A percentile compares a stretch with the other conserved stretches of the same genome.
These are phyloP conservation scores for Verticillium tricorpus DNA, from an alignment of 2,329 filamentous ascomycete species.

Conservation along the genomic window DNA sequence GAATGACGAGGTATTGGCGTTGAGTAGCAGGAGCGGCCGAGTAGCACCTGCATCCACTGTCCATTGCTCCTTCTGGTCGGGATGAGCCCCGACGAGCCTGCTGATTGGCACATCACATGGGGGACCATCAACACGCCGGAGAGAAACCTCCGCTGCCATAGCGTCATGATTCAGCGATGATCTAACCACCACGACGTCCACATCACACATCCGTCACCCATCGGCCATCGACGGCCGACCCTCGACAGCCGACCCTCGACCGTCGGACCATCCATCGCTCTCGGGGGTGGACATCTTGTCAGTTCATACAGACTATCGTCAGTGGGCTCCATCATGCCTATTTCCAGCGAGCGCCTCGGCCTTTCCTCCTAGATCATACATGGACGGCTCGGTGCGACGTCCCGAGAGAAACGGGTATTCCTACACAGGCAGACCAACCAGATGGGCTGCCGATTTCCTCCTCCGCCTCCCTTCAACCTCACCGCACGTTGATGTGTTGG, in stretches of 20 bases:
- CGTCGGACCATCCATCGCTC: too few relatives aligned
- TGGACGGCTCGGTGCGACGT: neutral
- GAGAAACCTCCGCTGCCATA: neutral
- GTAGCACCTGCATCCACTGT: neutral
- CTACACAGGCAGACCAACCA: neutral
- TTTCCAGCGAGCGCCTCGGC: too few relatives aligned
- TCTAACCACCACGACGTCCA: neutral
- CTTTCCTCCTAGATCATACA: neutral
- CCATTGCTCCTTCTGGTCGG: neutral
- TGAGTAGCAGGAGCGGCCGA: neutral
- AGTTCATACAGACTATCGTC: too few relatives aligned
- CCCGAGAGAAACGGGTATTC: neutral
- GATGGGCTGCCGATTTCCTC: neutral
- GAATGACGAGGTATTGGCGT: neutral
- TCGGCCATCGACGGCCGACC: too few relatives aligned
- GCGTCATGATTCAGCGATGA: neutral
- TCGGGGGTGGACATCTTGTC: too few relatives aligned
- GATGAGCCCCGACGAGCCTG: neutral
- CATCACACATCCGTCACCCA: neutral
- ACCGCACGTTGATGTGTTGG: conserved; percentile 40
- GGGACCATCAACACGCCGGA: neutral
- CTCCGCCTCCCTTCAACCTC: conserved; percentile 4
- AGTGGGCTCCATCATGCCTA: too few relatives aligned
- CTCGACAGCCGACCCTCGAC: too few relatives aligned
- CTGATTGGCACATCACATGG: neutral